Evolutionary conservation across 306 rosid species (phyloP), one percentile per base, ranked within the genome.

Genomic region (Cyamopsis tetragonoloba): DNA sequence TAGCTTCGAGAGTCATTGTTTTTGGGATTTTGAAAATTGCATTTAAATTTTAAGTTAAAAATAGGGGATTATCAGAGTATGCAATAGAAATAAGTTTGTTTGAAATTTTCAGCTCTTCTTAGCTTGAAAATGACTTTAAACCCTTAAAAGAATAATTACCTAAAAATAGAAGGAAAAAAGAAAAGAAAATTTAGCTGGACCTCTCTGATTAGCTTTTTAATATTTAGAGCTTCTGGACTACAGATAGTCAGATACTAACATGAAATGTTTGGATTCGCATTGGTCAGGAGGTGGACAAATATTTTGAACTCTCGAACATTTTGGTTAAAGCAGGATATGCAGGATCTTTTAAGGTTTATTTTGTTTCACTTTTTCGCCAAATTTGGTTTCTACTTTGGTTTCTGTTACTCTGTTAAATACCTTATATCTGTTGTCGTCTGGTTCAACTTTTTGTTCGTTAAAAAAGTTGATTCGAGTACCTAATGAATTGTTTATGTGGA

Each of bases 201-300:
- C n/a, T n/a, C n/a, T n/a, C n/a, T n/a, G n/a, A n/a, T n/a, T n/a
- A n/a, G n/a, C n/a, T n/a, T n/a, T n/a, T n/a, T n/a, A n/a, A n/a
- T n/a, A n/a, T 48, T 48, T 1, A 1, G 59, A 64, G 13, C 53
- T 31, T n/a, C n/a, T n/a, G n/a, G n/a, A n/a, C n/a, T n/a, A n/a
- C n/a, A n/a, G n/a, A n/a, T n/a, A n/a, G n/a, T n/a, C 59, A 5
- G 23, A 32, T 42, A 34, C 6, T 38, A 41, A 61, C 66, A 49
- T 61, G 42, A 26, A 42, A 27, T 46, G 46, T 42, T 41, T 20
- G 32, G 19, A 51, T 54, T 66, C 49, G 28, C 60, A 6, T 56
- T 41, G 3, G 3, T 9, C 74, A 92, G 98, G 98, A 92, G 81
- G 98, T 92, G 24, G 96, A 92, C 74, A 92, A 79, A 78, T 92